Evolutionary conservation across 2,329 filamentous ascomycete genomes (phyloP).

Genomic region (Proliferodiscus dingleyae): DNA sequence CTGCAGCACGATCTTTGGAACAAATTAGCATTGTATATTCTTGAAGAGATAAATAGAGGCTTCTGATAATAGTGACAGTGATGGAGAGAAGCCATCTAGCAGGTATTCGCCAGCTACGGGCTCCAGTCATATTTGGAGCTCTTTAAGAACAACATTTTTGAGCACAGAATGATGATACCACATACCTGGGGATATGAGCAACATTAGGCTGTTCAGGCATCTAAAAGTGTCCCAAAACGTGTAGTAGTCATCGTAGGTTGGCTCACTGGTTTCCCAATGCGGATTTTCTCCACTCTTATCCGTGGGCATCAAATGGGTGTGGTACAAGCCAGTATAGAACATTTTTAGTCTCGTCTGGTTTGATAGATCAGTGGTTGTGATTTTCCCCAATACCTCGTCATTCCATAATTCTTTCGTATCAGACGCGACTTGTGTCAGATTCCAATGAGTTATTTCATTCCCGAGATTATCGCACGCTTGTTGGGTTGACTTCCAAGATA

Average conservation of each 20-base stretch:
- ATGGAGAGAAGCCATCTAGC: too few species aligned
- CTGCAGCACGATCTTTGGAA: slow-evolving; percentile 55
- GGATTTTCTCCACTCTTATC: slow-evolving; percentile 67
- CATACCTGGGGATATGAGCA: slow-evolving; percentile 63
- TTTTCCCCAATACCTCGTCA: slow-evolving; percentile 40
- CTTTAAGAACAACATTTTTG: too few species aligned
- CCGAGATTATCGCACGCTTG: slow-evolving; percentile 31
- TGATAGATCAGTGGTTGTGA: slow-evolving; percentile 33
- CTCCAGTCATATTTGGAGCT: too few species aligned
- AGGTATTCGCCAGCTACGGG: too few species aligned
- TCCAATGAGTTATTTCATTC: slow-evolving; percentile 40
- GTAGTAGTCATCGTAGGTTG: slow-evolving; percentile 67
- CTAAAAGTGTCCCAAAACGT: slow-evolving; percentile 62
- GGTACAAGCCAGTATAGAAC: slow-evolving; percentile 54
- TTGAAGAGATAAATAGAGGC: too few species aligned
- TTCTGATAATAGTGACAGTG: too few species aligned
- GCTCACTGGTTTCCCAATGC: slow-evolving; percentile 55
- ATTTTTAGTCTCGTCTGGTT: slow-evolving; percentile 46
- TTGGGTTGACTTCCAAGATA: slow-evolving; percentile 9
- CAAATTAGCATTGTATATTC: too few species aligned
- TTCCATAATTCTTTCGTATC: slow-evolving; percentile 50
- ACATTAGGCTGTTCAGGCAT: slow-evolving; percentile 53
- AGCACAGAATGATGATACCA: too few species aligned
- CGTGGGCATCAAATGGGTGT: slow-evolving; percentile 60
- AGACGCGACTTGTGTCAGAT: slow-evolving; percentile 35